These are phyloP conservation scores for Beverwykella pulmonaria DNA, from an alignment of 495 filamentous ascomycete species.

Conservation along the genomic window DNA sequence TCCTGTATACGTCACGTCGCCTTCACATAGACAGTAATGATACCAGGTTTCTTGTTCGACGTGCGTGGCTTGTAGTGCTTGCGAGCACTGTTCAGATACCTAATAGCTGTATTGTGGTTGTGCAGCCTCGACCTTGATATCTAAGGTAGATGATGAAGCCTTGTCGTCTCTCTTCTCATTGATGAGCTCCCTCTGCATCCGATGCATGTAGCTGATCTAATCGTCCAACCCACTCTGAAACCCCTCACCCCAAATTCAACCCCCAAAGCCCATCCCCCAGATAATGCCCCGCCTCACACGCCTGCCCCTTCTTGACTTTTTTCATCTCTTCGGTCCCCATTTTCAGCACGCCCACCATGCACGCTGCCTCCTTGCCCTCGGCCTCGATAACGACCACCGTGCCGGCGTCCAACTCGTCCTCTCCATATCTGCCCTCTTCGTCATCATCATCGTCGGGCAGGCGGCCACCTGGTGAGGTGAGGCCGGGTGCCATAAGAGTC, in stretches of 20 bases:
- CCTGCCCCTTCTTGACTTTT: conserved; percentile 87
- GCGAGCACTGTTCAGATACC: too few species aligned
- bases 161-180: neutral
- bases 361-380: conserved; percentile 91
- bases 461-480: conserved; percentile 78
- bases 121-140: too few species aligned
- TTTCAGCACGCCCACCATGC: conserved; percentile 81
- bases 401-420: conserved; percentile 68
- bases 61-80: neutral
- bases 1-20: neutral
- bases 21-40: conserved; percentile 34
- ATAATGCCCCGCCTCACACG: conserved; percentile 90
- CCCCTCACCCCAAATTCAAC: conserved; percentile 65
- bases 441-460: conserved; percentile 61
- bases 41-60: conserved; percentile 23
- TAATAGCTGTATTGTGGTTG: too few species aligned
- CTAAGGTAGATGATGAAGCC: neutral
- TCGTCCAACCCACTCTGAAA: neutral
- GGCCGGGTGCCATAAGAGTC: conserved; percentile 89
- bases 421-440: conserved; percentile 47
- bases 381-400: conserved; percentile 84
- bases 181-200: neutral
- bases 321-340: conserved; percentile 91
- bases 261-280: conserved; percentile 93
- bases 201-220: conserved; percentile 1